Evolutionary conservation across 2,329 filamentous ascomycete genomes (phyloP), one percentile per base, ranked within the genome.

Genomic region (Pseudogymnoascus sp.): DNA sequence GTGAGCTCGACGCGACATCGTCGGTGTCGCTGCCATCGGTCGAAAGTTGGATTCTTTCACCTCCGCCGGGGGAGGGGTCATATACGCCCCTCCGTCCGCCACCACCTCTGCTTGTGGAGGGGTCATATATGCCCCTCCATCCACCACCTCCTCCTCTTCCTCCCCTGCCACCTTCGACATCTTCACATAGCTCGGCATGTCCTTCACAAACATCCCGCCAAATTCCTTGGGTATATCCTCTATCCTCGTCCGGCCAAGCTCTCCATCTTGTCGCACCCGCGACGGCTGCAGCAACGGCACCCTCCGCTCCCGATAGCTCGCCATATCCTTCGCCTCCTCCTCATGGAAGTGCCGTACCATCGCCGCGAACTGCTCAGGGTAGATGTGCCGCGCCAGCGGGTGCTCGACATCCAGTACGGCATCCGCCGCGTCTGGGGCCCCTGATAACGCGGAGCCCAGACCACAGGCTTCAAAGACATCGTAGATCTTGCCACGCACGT

Each of bases 261-360:
- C 39, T 18, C 39, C 18, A 10, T 42, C 39, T 0, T 10, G 4
- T 25, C 9, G 9, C 3, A 25, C 8, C 15, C 9, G 5, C 2
- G 18, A 5, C 40, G 10, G 10, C 25, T 13, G 12, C 13, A 15
- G 27, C n/a, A 55, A 31, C 27, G 27, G 27, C 27, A 31, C 48
- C 48, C 15, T 33, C 48, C 12, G 9, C 6, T n/a, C 48, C 29
- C 27, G 48, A 13, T 33, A 55, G 5, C 48, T 55, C 9, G 29
- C 48, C 48, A 55, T 33, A 33, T 55, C 48, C n/a, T 33, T 55
- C n/a, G 29, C 48, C 48, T 55, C 48, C 48, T 55, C 27, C 9
- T 18, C 48, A 2, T 55, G 48, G n/a, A 55, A 55, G n/a, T 55
- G 48, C 48, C 10, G 27, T 12, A 55, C 33, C 48, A 55, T 55